phyloP scores from a whole-genome alignment of 2,329 filamentous ascomycete genomes.

The Calonectria montana region DNA sequence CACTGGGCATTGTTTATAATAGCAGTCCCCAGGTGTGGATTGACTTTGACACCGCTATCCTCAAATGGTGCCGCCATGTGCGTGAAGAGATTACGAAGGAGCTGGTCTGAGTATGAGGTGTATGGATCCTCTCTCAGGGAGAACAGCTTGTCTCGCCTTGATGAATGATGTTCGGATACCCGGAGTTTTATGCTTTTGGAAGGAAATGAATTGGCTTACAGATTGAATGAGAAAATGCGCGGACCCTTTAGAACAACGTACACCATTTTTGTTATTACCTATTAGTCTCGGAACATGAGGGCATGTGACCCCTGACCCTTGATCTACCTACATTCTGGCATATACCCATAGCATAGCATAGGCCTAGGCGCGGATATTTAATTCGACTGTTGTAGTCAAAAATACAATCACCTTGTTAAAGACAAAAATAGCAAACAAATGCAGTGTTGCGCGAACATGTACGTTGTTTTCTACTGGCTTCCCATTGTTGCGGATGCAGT shows the following conservation, averaged over 20 bases:
- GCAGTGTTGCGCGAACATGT: not conserved
- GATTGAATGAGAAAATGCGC: conserved; percentile 35
- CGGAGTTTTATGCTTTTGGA: conserved; percentile 36
- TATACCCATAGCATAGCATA: conserved; percentile 53
- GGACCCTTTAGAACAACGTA: conserved; percentile 19
- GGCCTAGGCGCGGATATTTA: conserved; percentile 43
- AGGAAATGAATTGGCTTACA: conserved; percentile 38
- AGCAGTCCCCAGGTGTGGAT: conserved; percentile 77
- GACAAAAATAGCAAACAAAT: not conserved
- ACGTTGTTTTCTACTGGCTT: too few species aligned
- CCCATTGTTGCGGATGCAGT: too few species aligned
- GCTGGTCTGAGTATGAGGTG: conserved; percentile 52
- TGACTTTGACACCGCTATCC: conserved; percentile 84
- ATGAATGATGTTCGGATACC: conserved; percentile 43
- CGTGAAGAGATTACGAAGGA: conserved; percentile 86
- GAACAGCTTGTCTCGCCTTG: conserved; percentile 26
- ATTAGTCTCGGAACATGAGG: conserved; percentile 10
- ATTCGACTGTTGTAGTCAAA: conserved; percentile 37
- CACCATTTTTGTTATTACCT: conserved; percentile 25
- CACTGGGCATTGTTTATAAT: conserved; percentile 86
- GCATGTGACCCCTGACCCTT: conserved; percentile 26
- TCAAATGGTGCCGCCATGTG: conserved; percentile 85
- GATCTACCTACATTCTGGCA: conserved; percentile 46
- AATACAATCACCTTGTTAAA: conserved; percentile 25
- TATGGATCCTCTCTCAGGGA: conserved; percentile 13